phyloP scores from a whole-genome alignment of 1,139 yeast genomes.

The Pichia sp. region DNA sequence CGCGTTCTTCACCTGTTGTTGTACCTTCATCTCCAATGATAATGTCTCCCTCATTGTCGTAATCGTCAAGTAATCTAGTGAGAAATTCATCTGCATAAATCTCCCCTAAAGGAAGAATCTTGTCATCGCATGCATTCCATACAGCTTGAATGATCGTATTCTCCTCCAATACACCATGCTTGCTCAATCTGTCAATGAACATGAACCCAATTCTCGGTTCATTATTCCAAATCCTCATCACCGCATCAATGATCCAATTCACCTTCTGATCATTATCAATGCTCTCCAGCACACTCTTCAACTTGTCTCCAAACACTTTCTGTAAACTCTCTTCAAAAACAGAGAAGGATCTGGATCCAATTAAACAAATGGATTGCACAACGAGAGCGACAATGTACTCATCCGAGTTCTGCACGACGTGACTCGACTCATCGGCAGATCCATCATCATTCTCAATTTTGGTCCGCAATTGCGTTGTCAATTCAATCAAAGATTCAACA shows the following conservation, averaged over 20 bases:
- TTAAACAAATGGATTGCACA: constrained; percentile 66
- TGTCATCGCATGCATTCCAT: constrained; percentile 31
- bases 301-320: constrained; percentile 25
- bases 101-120: constrained; percentile 18
- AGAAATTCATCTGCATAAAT: constrained; percentile 24
- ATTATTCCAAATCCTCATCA: constrained; percentile 69
- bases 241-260: constrained; percentile 51
- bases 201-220: constrained; percentile 78
- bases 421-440: constrained; percentile 25
- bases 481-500: constrained; percentile 23
- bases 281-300: constrained; percentile 33
- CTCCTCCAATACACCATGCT: constrained; percentile 21
- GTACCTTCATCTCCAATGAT: constrained; percentile 8
- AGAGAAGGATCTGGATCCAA: constrained; percentile 85
- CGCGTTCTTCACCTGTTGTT: background rate
- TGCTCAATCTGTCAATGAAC: constrained; percentile 50
- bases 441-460: constrained; percentile 22
- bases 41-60: too few species aligned
- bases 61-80: constrained; percentile 20
- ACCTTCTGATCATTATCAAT: constrained; percentile 28
- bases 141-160: constrained; percentile 35
- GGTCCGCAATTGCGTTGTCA: constrained; percentile 20
- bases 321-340: constrained; percentile 48
- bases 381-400: constrained; percentile 52
- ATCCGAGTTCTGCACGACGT: constrained; percentile 34